Conservation (phyloP, 2,329 filamentous ascomycete genomes). For the Fusarium solani-melongenae region DNA sequence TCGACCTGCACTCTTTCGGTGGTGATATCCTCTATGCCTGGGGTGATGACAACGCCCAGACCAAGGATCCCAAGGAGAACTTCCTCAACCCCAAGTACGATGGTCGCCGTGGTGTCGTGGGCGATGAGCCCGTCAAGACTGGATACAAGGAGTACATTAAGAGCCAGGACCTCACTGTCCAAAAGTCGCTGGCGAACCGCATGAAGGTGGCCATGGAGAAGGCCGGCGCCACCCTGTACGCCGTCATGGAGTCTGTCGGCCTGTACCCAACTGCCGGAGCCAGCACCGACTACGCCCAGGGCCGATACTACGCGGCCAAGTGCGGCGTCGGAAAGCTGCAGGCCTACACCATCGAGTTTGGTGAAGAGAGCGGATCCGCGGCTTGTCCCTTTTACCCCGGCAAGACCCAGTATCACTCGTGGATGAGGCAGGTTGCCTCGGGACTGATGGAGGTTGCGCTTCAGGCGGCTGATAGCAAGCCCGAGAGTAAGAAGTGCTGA, state of each 20-base stretch:
- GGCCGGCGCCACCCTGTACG: constrained; percentile 52
- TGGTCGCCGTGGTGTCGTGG: constrained; percentile 59
- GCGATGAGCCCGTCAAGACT: constrained; percentile 46
- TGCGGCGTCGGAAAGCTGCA: constrained; percentile 53
- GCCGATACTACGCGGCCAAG: constrained; percentile 52
- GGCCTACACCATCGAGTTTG: constrained; percentile 61
- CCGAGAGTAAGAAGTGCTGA: constrained; percentile 30
- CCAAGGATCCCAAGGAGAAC: constrained; percentile 57
- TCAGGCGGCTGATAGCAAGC: constrained; percentile 39
- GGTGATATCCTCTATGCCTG: constrained; percentile 66
- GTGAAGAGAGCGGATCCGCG: constrained; percentile 37
- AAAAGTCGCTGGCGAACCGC: constrained; percentile 46
- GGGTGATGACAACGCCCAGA: constrained; percentile 66
- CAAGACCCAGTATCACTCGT: constrained; percentile 54
- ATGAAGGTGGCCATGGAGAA: constrained; percentile 54
- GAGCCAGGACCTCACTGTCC: constrained; percentile 48
- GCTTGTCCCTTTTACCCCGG: constrained; percentile 60
- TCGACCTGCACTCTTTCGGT: constrained; percentile 67
- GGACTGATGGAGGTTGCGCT: constrained; percentile 61
- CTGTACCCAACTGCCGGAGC: constrained; percentile 60
- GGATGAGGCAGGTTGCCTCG: constrained; percentile 56
- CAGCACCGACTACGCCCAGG: constrained; percentile 60
- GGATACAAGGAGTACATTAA: constrained; percentile 60
- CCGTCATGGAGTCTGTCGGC: constrained; percentile 51
- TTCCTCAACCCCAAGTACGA: constrained; percentile 65